These are phyloP conservation scores for Monilinia fructicola DNA, from an alignment of 2,329 filamentous ascomycete species.

Conservation along the genomic window DNA sequence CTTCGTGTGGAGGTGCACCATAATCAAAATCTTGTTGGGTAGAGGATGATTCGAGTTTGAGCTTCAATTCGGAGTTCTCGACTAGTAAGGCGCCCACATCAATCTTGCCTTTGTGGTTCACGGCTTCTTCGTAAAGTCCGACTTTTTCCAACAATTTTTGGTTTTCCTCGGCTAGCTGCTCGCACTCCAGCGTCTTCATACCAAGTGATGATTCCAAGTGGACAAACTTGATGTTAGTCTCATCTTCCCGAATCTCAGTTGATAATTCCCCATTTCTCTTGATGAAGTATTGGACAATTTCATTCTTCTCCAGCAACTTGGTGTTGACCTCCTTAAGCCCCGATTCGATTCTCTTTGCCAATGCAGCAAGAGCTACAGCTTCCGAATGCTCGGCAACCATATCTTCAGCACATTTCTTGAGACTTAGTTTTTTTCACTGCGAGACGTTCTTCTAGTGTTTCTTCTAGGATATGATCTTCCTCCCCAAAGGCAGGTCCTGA, in stretches of 20 bases:
- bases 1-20: constrained; percentile 12
- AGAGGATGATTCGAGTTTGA: constrained; percentile 8
- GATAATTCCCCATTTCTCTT: constrained; percentile 18
- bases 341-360: constrained; percentile 22
- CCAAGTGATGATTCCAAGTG: constrained; percentile 18
- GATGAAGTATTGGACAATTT: constrained; percentile 23
- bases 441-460: constrained; percentile 13
- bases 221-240: constrained; percentile 20
- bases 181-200: constrained; percentile 20
- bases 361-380: constrained; percentile 20
- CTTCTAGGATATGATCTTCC: not conserved
- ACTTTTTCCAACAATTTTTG: constrained; percentile 19
- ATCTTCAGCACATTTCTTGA: constrained; percentile 21
- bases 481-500: constrained; percentile 13
- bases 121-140: constrained; percentile 21
- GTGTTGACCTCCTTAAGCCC: constrained; percentile 21
- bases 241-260: constrained; percentile 17
- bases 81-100: constrained; percentile 22
- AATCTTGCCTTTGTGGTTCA: constrained; percentile 23
- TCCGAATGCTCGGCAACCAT: constrained; percentile 21
- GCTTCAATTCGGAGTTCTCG: constrained; percentile 22
- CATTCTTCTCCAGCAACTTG: constrained; percentile 22
- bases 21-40: constrained; percentile 9
- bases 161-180: constrained; percentile 17
- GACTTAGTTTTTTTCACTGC: constrained; percentile 19